These are phyloP conservation scores for Candida golubevii DNA, from an alignment of 805 yeast species.

Conservation along the genomic window DNA sequence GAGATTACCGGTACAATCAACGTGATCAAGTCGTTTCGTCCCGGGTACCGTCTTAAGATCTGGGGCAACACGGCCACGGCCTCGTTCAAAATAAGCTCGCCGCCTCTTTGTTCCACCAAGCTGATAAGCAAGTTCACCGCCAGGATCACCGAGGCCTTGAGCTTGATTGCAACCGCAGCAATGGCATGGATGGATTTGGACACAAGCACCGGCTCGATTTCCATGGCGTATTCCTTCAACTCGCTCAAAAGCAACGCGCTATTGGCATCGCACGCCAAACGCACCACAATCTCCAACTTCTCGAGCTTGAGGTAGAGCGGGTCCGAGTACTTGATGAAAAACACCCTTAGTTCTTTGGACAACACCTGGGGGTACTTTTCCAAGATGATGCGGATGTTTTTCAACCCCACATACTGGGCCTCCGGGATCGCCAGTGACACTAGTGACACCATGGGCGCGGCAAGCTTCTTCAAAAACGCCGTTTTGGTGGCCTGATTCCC, in stretches of 20 bases:
- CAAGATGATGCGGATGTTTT: constrained; percentile 83
- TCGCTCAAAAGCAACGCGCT: constrained; percentile 60
- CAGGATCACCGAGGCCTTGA: constrained; percentile 48
- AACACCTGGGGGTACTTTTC: constrained; percentile 83
- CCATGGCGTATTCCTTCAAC: constrained; percentile 77
- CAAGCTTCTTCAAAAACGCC: constrained; percentile 58
- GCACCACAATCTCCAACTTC: constrained; percentile 68
- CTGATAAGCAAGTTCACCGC: constrained; percentile 59
- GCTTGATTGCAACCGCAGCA: constrained; percentile 67
- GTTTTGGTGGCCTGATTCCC: constrained; percentile 32
- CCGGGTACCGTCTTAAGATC: constrained; percentile 63
- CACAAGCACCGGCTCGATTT: constrained; percentile 77
- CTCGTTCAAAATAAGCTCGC: constrained; percentile 58
- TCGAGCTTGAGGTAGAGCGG: constrained; percentile 75
- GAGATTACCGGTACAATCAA: constrained; percentile 53
- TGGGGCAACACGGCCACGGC: constrained; percentile 60
- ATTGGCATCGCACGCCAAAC: constrained; percentile 61
- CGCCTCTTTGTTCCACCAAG: constrained; percentile 56
- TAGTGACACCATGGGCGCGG: constrained; percentile 83
- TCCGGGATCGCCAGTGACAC: constrained; percentile 83
- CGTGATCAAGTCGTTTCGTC: constrained; percentile 43
- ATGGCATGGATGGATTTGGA: constrained; percentile 60
- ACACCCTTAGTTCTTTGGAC: constrained; percentile 77
- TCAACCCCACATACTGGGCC: constrained; percentile 88
- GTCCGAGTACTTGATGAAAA: constrained; percentile 84